Percentiles rank a stretch among this genome's conserved stretches.
Conservation (phyloP, 2,329 filamentous ascomycete species). For the Fusarium transvaalense region DNA sequence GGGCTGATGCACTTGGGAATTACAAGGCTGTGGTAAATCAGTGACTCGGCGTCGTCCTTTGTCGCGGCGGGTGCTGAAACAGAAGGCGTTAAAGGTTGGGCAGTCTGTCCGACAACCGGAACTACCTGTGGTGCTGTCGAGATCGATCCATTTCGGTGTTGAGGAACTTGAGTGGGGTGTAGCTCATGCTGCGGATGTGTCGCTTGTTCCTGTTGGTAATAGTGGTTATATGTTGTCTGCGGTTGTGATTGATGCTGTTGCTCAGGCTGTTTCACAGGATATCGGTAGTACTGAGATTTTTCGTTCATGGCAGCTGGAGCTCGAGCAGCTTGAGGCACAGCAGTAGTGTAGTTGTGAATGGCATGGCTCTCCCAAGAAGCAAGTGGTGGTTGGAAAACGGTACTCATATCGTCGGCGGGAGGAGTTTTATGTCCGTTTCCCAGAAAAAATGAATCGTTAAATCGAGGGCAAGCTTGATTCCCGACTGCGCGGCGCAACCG, state of each 20-base stretch:
- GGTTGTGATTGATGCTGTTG: conserved; percentile 27
- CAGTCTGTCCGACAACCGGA: conserved; percentile 49
- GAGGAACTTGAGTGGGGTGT: conserved; percentile 29
- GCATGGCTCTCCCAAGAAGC: conserved; percentile 62
- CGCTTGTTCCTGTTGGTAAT: conserved; percentile 32
- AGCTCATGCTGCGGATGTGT: conserved; percentile 15
- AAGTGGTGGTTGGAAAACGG: conserved; percentile 63
- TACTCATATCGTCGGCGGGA: conserved; percentile 65
- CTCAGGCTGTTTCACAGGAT: conserved; percentile 45
- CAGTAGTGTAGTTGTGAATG: conserved; percentile 56
- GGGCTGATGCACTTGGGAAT: conserved; percentile 82
- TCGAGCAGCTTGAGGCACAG: conserved; percentile 52
- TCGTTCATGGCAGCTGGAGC: conserved; percentile 53
- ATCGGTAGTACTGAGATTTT: conserved; percentile 51
- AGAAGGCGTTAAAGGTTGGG: conserved; percentile 56
- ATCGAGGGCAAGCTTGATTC: conserved; percentile 35
- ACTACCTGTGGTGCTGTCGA: conserved; percentile 33
- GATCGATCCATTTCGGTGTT: conserved; percentile 36
- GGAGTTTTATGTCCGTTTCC: conserved; percentile 60
- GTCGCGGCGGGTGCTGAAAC: conserved; percentile 46
- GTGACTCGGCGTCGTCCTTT: conserved; percentile 57
- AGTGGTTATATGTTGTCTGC: conserved; percentile 27
- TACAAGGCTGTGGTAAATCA: conserved; percentile 72
- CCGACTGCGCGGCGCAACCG: conserved; percentile 32
- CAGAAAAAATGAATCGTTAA: conserved; percentile 33